Conservation (phyloP, 768 basidiomycete genomes). For the Mycena filopes region DNA sequence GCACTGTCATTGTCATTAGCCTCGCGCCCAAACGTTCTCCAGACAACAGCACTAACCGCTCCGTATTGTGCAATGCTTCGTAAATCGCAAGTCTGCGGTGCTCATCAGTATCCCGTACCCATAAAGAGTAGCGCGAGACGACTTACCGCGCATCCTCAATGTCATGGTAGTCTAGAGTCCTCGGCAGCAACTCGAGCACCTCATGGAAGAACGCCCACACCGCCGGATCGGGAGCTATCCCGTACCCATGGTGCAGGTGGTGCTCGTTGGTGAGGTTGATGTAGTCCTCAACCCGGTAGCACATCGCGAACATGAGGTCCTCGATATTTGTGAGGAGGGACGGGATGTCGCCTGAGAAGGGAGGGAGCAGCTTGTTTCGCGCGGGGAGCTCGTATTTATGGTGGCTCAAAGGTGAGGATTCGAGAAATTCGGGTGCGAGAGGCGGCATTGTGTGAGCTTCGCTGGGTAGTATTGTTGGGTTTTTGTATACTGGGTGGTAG, state of each 20-base stretch:
- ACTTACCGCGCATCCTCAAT: conserved; percentile 19
- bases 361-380: conserved; percentile 5
- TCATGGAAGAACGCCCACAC: conserved; percentile 19
- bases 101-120: background rate
- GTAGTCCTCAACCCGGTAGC: conserved; percentile 13
- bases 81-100: background rate
- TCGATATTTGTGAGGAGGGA: conserved; percentile 2
- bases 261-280: background rate
- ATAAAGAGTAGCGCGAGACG: no score
- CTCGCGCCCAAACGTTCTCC: background rate
- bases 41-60: background rate
- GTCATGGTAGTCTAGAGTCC: background rate
- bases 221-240: background rate
- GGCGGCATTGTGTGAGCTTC: background rate
- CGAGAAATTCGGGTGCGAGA: background rate
- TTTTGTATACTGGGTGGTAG: no score
- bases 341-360: background rate
- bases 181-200: conserved; percentile 3
- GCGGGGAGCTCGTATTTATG: conserved; percentile 20
- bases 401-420: no score
- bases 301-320: conserved; percentile 10
- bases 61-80: background rate
- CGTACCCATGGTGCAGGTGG: no score
- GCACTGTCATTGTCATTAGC: background rate
- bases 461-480: background rate